Conservation (phyloP, 169 alveolate species). For the Eimeria necatrix region DNA sequence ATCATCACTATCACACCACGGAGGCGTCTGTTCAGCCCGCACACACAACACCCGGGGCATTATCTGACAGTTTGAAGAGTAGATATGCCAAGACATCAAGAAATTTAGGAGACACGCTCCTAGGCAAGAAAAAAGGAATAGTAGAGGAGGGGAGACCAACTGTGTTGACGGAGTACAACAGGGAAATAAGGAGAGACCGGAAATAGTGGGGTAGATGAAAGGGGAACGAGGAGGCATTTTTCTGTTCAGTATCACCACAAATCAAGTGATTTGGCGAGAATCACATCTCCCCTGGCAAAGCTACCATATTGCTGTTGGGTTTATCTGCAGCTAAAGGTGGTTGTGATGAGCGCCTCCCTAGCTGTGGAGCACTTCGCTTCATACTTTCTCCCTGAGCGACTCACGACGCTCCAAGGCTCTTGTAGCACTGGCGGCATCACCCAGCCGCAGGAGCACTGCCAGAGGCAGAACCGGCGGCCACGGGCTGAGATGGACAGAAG, state of each 20-base stretch:
- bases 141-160: background rate
- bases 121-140: background rate
- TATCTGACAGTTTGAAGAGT: too few relatives aligned
- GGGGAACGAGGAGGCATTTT: background rate
- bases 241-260: too few relatives aligned
- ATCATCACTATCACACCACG: background rate
- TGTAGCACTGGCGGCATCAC: constrained; percentile 48
- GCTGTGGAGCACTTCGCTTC: constrained; percentile 93
- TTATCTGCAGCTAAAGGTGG: constrained; percentile 90
- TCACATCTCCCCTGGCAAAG: too few relatives aligned
- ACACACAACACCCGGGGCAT: too few relatives aligned
- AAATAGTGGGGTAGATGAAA: background rate
- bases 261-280: too few relatives aligned
- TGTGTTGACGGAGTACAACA: background rate
- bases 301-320: background rate
- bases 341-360: constrained; percentile 99
- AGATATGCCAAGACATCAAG: background rate
- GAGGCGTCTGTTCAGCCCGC: too few relatives aligned
- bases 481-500: constrained; percentile 5
- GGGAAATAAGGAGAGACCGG: background rate
- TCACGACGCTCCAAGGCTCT: constrained; percentile 90
- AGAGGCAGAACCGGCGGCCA: constrained; percentile 59
- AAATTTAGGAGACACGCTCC: background rate
- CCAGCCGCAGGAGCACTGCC: constrained; percentile 49
- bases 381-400: constrained; percentile 86